Percentiles rank a stretch among this genome's conserved stretches.
Evolutionary conservation across 1,284 basidiomycete species (phyloP).

Genomic region (Trametes sp.): DNA sequence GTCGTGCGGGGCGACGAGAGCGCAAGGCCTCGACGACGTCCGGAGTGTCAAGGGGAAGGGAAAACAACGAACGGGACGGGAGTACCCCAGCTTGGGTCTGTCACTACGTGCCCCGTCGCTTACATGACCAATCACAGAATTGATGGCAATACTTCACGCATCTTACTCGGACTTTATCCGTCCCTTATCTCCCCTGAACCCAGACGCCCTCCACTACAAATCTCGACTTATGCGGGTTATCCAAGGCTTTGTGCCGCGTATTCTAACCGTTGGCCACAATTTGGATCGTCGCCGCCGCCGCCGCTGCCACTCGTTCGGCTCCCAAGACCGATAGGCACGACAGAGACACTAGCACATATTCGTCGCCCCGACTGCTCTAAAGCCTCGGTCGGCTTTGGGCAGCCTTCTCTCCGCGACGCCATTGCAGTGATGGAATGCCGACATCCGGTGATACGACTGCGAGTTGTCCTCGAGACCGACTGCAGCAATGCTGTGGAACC

Average conservation of each 20-base stretch:
- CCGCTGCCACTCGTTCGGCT: neutral
- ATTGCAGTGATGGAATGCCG: neutral
- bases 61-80: conserved; percentile 34
- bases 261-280: neutral
- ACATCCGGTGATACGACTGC: neutral
- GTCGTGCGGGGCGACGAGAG: conserved; percentile 38
- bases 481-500: neutral
- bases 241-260: neutral
- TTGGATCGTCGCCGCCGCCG: conserved; percentile 4
- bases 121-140: conserved; percentile 28
- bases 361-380: neutral
- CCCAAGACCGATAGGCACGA: neutral
- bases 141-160: conserved; percentile 19
- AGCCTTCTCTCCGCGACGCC: neutral
- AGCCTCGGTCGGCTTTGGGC: neutral
- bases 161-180: conserved; percentile 3
- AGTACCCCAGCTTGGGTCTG: conserved; percentile 26
- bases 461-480: neutral
- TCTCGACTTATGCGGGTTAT: neutral
- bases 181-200: conserved; percentile 9
- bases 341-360: neutral
- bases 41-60: conserved; percentile 27
- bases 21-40: conserved; percentile 88
- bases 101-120: conserved; percentile 25
- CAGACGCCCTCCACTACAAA: neutral